Evolutionary conservation across 441 rosid genomes (phyloP).

Genomic region (Francoa sonchifolia): DNA sequence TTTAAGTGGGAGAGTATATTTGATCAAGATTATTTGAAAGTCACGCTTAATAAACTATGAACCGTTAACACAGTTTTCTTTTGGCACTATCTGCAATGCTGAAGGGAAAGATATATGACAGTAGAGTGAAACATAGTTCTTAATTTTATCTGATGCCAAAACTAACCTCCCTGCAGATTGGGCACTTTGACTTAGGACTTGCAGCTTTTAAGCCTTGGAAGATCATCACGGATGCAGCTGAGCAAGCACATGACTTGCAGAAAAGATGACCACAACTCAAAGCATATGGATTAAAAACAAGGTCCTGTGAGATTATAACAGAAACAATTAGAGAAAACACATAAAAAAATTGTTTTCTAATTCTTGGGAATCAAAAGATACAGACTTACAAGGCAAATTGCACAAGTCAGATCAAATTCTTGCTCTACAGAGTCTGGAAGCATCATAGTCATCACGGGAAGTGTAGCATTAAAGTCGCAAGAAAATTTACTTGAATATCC

Average conservation of each 20-base stretch:
- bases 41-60: too few relatives aligned
- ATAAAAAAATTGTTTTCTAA: neutral
- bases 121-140: too few relatives aligned
- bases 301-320: constrained; percentile 35
- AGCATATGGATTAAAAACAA: constrained; percentile 71
- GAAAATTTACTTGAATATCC: constrained; percentile 37
- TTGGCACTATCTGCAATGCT: too few relatives aligned
- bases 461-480: constrained; percentile 36
- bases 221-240: constrained; percentile 67
- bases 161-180: constrained; percentile 78
- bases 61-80: too few relatives aligned
- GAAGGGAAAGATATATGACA: too few relatives aligned
- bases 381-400: constrained; percentile 74
- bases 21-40: too few relatives aligned
- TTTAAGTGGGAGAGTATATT: too few relatives aligned
- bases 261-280: constrained; percentile 82
- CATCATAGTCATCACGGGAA: constrained; percentile 40
- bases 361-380: too few relatives aligned
- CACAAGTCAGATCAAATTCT: constrained; percentile 67
- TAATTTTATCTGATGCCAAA: neutral
- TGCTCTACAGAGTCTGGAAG: constrained; percentile 48
- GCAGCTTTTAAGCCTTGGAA: constrained; percentile 63
- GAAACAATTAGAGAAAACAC: neutral
- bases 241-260: constrained; percentile 79
- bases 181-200: constrained; percentile 50